Percentiles rank a stretch among this genome's conserved stretches.
Conservation (phyloP, 257 asterid genomes). For the Petunia axillaris region DNA sequence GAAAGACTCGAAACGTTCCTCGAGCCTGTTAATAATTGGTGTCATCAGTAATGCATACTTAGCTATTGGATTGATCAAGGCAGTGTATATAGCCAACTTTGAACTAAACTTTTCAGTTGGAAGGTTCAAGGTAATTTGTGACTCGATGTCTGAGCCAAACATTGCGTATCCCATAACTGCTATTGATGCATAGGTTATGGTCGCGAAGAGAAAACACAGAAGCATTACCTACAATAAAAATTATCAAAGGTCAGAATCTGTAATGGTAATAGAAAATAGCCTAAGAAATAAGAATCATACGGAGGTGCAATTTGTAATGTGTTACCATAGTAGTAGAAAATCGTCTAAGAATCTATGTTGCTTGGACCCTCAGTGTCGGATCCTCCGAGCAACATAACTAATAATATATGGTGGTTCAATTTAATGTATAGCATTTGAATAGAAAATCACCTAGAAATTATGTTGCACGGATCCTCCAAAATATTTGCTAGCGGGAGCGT, state of each 20-base stretch:
- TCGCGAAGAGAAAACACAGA: constrained; percentile 62
- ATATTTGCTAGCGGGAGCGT: too few species aligned
- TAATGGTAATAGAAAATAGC: neutral
- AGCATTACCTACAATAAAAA: constrained; percentile 65
- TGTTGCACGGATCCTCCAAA: too few species aligned
- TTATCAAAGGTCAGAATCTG: neutral
- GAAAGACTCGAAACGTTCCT: constrained; percentile 38
- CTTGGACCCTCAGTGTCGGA: too few species aligned
- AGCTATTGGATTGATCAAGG: constrained; percentile 78
- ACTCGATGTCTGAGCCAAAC: constrained; percentile 64
- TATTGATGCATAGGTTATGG: constrained; percentile 66
- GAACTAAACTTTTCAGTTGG: constrained; percentile 58
- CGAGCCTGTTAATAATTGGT: constrained; percentile 62
- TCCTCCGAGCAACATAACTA: too few species aligned
- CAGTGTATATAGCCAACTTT: constrained; percentile 73
- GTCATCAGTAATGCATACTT: constrained; percentile 81
- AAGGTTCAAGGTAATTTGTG: constrained; percentile 86
- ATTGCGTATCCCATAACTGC: constrained; percentile 73
- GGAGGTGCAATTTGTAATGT: too few species aligned
- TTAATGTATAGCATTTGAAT: too few species aligned
- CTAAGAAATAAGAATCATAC: too few species aligned
- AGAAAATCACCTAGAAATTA: too few species aligned
- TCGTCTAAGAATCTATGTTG: too few species aligned
- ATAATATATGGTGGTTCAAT: too few species aligned
- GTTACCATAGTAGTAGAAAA: too few species aligned